Evolutionary conservation across 179 eudicot genomes (phyloP), one percentile per base, ranked within the genome.

Genomic region (Amaranthus tricolor): DNA sequence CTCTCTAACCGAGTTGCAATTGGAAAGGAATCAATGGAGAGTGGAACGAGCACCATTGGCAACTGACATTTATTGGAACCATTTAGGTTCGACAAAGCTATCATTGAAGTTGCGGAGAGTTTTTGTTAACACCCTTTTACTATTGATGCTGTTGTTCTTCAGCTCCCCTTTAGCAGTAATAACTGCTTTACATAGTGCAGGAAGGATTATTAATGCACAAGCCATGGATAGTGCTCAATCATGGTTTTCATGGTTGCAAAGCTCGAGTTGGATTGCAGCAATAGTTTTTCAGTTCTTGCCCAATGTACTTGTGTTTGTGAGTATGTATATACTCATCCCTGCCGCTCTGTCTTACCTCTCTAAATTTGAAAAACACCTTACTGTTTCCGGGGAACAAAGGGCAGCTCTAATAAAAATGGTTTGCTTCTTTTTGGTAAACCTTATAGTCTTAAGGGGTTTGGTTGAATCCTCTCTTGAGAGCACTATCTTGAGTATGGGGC

Each of bases 131-230:
- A 81, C 96, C 17, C 91, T 90, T 85, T 83, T 95, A 57, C 62
- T 95, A 52, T 82, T 95, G 87, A 40, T 90, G 91, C 97, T 95
- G 50, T 66, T 95, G 83, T 95, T 95, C 85, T 95, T 84, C 78
- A 95, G 98, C 75, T 95, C 99, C 66, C 99, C 99, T 24, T 83
- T 95, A 12, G 99, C 99, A 66, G 93, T 89, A 76, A 90, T 95
- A 17, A 88, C 83, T 82, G 99, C 97, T 74, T 78, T 95, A 53
- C 85, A 84, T 77, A 86, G 92, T 68, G 95, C 99, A 0, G 99
- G 84, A 16, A 80, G 97, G 68, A 91, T 95, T 9, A 90, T 95
- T 68, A 89, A 93, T 73, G 99, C 99, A 16, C 96, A 95, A 79
- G 99, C 96, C 71, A 86, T 95, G 92, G 99, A 95, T 72, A 86